phyloP scores from a whole-genome alignment of 2,329 filamentous ascomycete genomes.

The Zarea fungicola region DNA sequence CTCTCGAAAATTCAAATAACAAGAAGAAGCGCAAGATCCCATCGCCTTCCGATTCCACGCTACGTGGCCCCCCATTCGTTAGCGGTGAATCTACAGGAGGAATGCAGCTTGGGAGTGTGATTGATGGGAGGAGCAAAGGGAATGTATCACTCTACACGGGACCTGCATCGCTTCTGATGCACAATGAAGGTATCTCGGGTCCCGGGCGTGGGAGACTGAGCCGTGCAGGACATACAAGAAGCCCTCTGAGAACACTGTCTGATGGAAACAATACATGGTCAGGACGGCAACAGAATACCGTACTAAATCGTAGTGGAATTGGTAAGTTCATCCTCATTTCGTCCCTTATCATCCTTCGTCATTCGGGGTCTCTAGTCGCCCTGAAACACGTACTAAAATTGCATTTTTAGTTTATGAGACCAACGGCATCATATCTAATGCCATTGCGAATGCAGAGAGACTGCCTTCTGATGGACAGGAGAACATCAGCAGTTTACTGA shows the following conservation, averaged over 20 bases:
- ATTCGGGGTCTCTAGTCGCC: no score
- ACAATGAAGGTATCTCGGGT: constrained; percentile 64
- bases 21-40: constrained; percentile 99
- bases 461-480: constrained; percentile 64
- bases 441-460: constrained; percentile 83
- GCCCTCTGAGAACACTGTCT: constrained; percentile 54
- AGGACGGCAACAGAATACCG: constrained; percentile 41
- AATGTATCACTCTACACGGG: constrained; percentile 25
- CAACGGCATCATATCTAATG: constrained; percentile 80
- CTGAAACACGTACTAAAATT: constrained; percentile 1
- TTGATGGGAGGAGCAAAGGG: constrained; percentile 21
- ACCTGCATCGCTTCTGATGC: constrained; percentile 47
- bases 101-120: constrained; percentile 12
- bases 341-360: no score
- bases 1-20: constrained; percentile 97
- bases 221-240: constrained; percentile 57
- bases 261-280: constrained; percentile 55
- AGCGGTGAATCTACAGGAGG: not conserved
- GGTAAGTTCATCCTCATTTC: not conserved
- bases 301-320: constrained; percentile 15
- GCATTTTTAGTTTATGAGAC: constrained; percentile 37
- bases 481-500: constrained; percentile 38
- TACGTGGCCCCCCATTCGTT: constrained; percentile 26
- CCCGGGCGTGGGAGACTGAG: constrained; percentile 80
- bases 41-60: constrained; percentile 66